A percentile compares a stretch with the other conserved stretches of the same genome.
These are phyloP conservation scores for Corylus avellana DNA, from an alignment of 306 rosid genomes.

Conservation along the genomic window DNA sequence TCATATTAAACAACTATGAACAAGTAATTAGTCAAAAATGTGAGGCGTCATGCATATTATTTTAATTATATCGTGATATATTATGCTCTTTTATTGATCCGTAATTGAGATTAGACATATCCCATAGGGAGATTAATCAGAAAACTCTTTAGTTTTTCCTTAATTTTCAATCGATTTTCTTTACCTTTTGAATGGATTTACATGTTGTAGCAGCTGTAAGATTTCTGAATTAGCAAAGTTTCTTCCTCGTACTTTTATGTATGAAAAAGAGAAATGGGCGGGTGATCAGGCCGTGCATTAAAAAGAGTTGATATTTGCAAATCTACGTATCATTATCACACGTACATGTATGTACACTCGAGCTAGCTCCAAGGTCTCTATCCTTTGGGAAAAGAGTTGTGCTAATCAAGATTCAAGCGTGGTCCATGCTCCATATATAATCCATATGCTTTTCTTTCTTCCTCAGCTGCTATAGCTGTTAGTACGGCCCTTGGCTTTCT, in stretches of 20 bases:
- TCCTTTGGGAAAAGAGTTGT: neutral
- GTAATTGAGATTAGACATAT: neutral
- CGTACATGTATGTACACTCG: neutral
- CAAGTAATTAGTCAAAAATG: constrained; percentile 27
- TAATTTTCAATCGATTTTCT: too few relatives aligned
- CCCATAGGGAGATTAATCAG: neutral
- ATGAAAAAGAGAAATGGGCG: neutral
- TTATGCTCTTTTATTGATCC: too few relatives aligned
- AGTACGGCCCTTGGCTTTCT: neutral
- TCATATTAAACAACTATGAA: constrained; percentile 16
- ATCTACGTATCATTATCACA: neutral
- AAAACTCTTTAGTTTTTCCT: neutral
- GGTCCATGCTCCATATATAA: neutral
- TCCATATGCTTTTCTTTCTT: neutral
- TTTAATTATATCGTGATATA: neutral
- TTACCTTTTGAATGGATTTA: neutral
- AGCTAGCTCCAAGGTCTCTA: neutral
- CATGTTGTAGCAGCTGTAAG: too few relatives aligned
- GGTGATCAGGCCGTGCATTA: constrained; percentile 1
- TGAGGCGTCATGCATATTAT: neutral
- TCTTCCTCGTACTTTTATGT: constrained; percentile 19
- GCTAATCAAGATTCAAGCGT: neutral
- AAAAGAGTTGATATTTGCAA: neutral
- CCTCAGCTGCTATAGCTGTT: neutral
- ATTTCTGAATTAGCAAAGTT: neutral